A percentile compares a stretch with the other conserved stretches of the same genome.
Conservation (phyloP, 306 rosid genomes). For the Glycine tomentella region DNA sequence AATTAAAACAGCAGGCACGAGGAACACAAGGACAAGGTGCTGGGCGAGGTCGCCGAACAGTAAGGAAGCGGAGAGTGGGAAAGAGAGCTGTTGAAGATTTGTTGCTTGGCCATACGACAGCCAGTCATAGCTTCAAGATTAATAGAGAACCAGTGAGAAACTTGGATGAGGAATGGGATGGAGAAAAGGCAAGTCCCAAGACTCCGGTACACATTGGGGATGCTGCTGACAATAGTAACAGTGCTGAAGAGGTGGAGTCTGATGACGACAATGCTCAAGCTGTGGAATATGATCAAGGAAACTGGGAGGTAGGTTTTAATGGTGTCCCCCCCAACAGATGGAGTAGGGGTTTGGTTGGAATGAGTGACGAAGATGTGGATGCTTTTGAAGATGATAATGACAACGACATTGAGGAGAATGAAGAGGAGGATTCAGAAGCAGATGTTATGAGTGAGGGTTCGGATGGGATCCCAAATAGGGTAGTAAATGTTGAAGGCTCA, state of each 20-base stretch:
- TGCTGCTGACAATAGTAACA: conserved; percentile 57
- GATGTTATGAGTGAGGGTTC: conserved; percentile 80
- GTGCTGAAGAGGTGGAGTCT: conserved; percentile 78
- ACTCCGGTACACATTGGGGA: conserved; percentile 58
- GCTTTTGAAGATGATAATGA: conserved; percentile 85
- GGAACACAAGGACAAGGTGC: conserved; percentile 70
- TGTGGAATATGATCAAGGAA: conserved; percentile 79
- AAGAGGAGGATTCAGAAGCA: conserved; percentile 77
- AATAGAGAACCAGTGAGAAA: conserved; percentile 69
- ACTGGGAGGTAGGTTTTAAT: conserved; percentile 81
- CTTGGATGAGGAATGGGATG: conserved; percentile 81
- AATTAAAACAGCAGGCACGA: conserved; percentile 62
- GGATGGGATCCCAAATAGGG: conserved; percentile 64
- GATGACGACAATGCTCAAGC: conserved; percentile 79
- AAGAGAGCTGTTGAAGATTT: conserved; percentile 75
- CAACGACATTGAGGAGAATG: conserved; percentile 63
- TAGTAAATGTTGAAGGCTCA: conserved; percentile 64
- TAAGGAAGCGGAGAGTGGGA: conserved; percentile 80
- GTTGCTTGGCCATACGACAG: conserved; percentile 51
- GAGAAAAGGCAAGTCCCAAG: conserved; percentile 56
- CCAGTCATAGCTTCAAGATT: conserved; percentile 57
- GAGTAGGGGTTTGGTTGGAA: conserved; percentile 61
- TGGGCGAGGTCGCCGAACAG: conserved; percentile 89
- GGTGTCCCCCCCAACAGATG: conserved; percentile 69
- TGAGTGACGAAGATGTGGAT: conserved; percentile 81